Evolutionary conservation across 495 filamentous ascomycete genomes (phyloP).

Genomic region (Xeromyces bisporus): DNA sequence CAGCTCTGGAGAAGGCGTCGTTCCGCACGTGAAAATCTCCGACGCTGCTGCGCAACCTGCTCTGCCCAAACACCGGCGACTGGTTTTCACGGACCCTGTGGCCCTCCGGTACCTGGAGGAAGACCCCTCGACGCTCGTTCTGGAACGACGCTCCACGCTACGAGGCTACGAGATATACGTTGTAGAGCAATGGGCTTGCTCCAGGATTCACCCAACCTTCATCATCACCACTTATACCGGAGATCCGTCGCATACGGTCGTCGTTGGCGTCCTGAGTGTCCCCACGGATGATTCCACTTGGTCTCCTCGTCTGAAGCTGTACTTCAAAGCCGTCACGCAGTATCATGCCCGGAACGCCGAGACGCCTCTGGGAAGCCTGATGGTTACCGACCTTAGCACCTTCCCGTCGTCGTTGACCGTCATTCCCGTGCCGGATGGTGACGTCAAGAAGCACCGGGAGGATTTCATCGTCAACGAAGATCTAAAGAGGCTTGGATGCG

Average conservation of each 20-base stretch:
- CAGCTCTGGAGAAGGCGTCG: constrained; percentile 11
- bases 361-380: constrained; percentile 66
- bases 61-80: constrained; percentile 26
- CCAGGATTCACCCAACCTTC: constrained; percentile 73
- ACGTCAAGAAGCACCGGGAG: constrained; percentile 61
- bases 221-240: constrained; percentile 91
- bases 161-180: constrained; percentile 85
- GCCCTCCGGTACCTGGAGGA: constrained; percentile 80
- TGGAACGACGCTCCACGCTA: constrained; percentile 50
- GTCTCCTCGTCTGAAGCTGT: constrained; percentile 61
- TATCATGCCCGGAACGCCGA: constrained; percentile 70
- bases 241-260: constrained; percentile 56
- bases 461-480: constrained; percentile 92
- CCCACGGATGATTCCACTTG: constrained; percentile 66
- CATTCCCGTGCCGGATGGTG: constrained; percentile 73
- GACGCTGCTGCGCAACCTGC: constrained; percentile 8
- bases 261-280: constrained; percentile 69
- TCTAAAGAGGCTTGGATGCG: constrained; percentile 81
- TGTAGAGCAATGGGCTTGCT: constrained; percentile 97
- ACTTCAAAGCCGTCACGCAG: constrained; percentile 71
- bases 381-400: constrained; percentile 82
- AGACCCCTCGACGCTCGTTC: constrained; percentile 58
- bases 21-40: too few relatives aligned
- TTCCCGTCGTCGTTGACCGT: constrained; percentile 85
- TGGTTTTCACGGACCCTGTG: constrained; percentile 58